These are phyloP conservation scores for Spinacia oleracea DNA, from an alignment of 179 eudicot species.

Conservation along the genomic window DNA sequence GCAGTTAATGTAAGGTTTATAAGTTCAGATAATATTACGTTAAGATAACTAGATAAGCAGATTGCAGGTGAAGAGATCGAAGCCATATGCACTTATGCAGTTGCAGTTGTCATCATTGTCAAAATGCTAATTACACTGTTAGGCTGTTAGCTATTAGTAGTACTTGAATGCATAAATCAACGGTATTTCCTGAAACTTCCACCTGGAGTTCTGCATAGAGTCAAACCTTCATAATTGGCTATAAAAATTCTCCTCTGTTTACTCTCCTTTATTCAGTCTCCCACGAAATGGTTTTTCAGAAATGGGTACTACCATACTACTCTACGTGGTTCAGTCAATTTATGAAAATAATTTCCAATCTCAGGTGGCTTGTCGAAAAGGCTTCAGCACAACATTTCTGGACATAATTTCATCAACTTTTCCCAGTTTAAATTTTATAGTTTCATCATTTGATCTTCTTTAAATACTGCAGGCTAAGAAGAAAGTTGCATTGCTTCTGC, in stretches of 20 bases:
- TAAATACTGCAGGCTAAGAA: conserved; percentile 78
- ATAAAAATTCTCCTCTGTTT: background rate
- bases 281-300: background rate
- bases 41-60: background rate
- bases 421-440: background rate
- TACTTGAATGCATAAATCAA: background rate
- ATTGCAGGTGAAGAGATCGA: background rate
- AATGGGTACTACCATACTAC: background rate
- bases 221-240: background rate
- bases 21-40: too few relatives aligned
- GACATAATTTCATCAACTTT: background rate
- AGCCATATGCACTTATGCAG: background rate
- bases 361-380: background rate
- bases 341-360: background rate
- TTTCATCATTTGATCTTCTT: conserved; percentile 3
- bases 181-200: background rate
- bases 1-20: background rate
- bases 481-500: conserved; percentile 93
- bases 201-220: background rate
- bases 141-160: background rate
- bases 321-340: background rate
- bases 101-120: background rate
- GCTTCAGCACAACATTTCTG: background rate
- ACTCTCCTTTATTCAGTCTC: background rate
- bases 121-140: background rate